Base-by-base conservation (phyloP, 495 filamentous ascomycete species). In the Penicillium lagena region DNA sequence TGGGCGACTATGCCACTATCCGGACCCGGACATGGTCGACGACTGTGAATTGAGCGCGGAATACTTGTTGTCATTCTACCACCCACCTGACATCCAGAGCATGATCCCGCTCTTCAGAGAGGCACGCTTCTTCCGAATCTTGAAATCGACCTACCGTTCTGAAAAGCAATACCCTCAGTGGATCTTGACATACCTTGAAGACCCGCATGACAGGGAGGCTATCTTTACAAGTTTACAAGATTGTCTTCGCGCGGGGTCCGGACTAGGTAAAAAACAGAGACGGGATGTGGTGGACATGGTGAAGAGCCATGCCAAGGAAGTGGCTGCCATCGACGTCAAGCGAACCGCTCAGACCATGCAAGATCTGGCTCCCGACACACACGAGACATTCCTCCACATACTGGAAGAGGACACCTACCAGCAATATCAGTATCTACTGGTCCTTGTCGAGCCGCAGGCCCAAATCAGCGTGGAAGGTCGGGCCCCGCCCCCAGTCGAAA, bases 21-120 rank as follows among this genome's bases (percentile, higher is more conserved):
- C 93, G 2, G 80, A 78, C 7, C 69, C 73, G 31, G 89, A 93
- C 45, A 75, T 96, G 55, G 84, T 85, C 13, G 91, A 96, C 37
- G 93, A 97, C 62, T 95, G 91, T 46, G 90, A 98, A 67, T 74
- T 98, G 32, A 96, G 91, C 58, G 84, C 88, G 2, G 93, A 98
- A 62, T 97, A 97, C 64, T 71, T 98, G 11, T 75, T 98, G 2
- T 96, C 94, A 1, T 76, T 91, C 10, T 97, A 97, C 56, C 88
- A 90, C 39, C 93, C 94, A 5, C 81, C 91, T 10, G 86, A 97
- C 52, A 59, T 91, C 13, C 72, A 81, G 31, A 74, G 70, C 27
- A 67, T 96, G 53, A 80, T 97, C 10, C 82, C 86, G 1, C 63
- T 86, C 1, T 87, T 96, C 51, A 78, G 82, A 43, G 72, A 83